These are phyloP conservation scores for Phytophthora sojae DNA, from an alignment of 352 stramenopile genomes.

Conservation along the genomic window DNA sequence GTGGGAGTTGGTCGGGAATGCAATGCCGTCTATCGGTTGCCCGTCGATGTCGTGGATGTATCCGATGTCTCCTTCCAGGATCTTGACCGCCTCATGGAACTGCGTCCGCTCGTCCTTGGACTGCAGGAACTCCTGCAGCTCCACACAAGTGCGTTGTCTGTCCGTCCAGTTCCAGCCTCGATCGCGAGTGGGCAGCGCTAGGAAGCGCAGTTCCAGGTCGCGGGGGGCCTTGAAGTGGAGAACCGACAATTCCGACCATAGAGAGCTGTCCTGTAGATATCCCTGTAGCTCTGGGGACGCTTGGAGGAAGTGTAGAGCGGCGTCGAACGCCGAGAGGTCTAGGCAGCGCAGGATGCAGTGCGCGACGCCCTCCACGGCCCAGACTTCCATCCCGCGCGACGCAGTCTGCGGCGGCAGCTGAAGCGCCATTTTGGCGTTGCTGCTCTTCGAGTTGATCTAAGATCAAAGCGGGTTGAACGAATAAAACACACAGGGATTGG, in stretches of 20 bases:
- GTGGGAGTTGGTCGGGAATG: constrained; percentile 55
- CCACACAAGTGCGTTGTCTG: constrained; percentile 30
- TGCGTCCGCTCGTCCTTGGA: constrained; percentile 36
- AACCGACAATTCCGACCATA: constrained; percentile 48
- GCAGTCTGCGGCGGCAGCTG: not conserved
- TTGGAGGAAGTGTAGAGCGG: constrained; percentile 13
- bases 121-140: constrained; percentile 50
- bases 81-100: constrained; percentile 35
- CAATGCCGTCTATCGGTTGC: constrained; percentile 48
- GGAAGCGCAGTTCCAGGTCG: constrained; percentile 32
- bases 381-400: not conserved
- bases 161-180: constrained; percentile 40
- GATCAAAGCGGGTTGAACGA: not conserved
- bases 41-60: constrained; percentile 41
- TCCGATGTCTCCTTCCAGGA: constrained; percentile 50
- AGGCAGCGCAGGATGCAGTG: constrained; percentile 23
- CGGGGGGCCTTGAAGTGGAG: constrained; percentile 33
- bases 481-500: constrained; percentile 1
- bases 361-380: constrained; percentile 26
- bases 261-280: constrained; percentile 37
- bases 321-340: constrained; percentile 25
- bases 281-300: constrained; percentile 3
- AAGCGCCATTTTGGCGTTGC: not conserved
- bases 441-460: not conserved
- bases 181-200: constrained; percentile 24